Conservation (phyloP, 176 grass and related monocot genomes). For the Alopecurus myosuroides region DNA sequence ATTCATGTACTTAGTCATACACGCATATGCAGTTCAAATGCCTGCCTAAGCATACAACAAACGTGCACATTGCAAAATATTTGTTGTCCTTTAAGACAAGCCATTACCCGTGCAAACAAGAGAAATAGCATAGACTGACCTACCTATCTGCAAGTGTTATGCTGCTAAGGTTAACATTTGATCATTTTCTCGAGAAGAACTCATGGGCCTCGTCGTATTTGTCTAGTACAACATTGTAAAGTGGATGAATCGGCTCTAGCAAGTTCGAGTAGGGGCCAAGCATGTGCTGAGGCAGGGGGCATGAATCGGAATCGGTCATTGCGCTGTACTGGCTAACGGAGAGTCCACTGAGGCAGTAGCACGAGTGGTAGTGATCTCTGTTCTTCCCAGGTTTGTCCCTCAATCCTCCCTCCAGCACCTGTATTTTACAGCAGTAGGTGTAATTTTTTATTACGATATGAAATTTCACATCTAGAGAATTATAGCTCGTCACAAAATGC, state of each 20-base stretch:
- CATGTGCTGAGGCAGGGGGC: constrained; percentile 53
- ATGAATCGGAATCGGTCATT: constrained; percentile 32
- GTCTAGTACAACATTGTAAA: constrained; percentile 71
- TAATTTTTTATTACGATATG: not conserved
- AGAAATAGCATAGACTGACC: not conserved
- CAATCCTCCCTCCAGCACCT: constrained; percentile 88
- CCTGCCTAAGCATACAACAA: not conserved
- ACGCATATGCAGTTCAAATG: not conserved
- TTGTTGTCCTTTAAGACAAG: not conserved
- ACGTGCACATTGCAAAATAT: not conserved
- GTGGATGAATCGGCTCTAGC: constrained; percentile 70
- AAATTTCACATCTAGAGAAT: not conserved
- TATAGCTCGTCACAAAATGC: not conserved
- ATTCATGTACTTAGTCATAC: not conserved
- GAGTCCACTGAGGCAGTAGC: constrained; percentile 93
- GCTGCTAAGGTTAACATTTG: not conserved
- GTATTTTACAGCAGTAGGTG: not conserved
- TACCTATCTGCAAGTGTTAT: not conserved
- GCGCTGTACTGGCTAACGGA: constrained; percentile 69
- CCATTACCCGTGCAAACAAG: not conserved
- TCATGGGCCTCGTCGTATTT: constrained; percentile 59
- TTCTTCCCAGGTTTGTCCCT: constrained; percentile 93
- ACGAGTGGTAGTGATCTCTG: constrained; percentile 81
- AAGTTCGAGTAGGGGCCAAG: constrained; percentile 91
- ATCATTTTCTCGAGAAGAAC: constrained; percentile 55